These are phyloP conservation scores for Vanderwaltozyma yarrowii DNA, from an alignment of 805 yeast genomes.

Conservation along the genomic window DNA sequence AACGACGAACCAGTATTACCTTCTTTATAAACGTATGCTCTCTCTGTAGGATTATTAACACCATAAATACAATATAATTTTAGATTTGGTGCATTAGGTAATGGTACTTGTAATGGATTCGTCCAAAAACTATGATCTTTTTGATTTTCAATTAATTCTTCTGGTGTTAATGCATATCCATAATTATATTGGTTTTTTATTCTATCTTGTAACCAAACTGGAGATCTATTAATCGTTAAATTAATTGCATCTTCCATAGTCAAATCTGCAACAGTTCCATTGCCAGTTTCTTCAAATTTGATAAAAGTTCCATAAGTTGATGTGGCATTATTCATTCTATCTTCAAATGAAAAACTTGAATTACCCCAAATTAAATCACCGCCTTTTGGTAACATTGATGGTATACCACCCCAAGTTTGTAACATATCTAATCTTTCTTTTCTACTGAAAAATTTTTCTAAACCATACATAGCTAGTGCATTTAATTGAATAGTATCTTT, in stretches of 20 bases:
- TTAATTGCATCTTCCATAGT: constrained; percentile 64
- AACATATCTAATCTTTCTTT: constrained; percentile 81
- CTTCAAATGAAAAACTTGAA: constrained; percentile 64
- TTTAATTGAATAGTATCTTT: constrained; percentile 92
- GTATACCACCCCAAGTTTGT: constrained; percentile 81
- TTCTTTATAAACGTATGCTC: constrained; percentile 79
- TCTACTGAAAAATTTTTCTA: constrained; percentile 87
- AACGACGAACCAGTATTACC: constrained; percentile 43
- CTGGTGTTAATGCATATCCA: constrained; percentile 55
- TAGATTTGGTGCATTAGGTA: constrained; percentile 91
- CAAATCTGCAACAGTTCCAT: constrained; percentile 33
- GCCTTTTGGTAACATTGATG: constrained; percentile 95
- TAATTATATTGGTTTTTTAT: constrained; percentile 63
- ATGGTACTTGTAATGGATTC: constrained; percentile 86
- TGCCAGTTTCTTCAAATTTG: constrained; percentile 33
- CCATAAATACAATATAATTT: constrained; percentile 87
- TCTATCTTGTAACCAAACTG: constrained; percentile 64
- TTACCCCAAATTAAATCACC: constrained; percentile 88
- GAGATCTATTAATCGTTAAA: constrained; percentile 51
- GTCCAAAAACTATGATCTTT: constrained; percentile 75
- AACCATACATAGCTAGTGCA: constrained; percentile 84
- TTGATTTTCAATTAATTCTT: constrained; percentile 56
- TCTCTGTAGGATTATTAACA: constrained; percentile 92
- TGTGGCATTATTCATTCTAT: constrained; percentile 21
- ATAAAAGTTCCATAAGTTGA: constrained; percentile 58